Base-by-base conservation (phyloP, 768 basidiomycete species). In the Naematelia aurantialba region DNA sequence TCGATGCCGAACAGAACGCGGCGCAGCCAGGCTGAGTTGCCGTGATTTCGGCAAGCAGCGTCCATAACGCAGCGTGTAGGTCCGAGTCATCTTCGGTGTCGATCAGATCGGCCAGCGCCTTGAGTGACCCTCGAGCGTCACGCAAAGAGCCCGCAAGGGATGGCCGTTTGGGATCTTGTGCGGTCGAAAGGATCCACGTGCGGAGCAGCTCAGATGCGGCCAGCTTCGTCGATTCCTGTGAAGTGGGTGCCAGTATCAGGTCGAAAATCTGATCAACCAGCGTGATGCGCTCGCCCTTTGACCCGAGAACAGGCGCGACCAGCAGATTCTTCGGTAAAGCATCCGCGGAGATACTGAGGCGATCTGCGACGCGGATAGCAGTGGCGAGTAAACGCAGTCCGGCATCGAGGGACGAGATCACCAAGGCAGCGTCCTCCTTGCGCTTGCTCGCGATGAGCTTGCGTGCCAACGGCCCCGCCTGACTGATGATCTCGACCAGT, bases 11-110 rank as follows among this genome's bases (percentile, higher is more conserved):
- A 85, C 25, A 96, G 79, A 55, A 85, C 81, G 1, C 88, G 85
- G 70, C 67, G 3, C 94, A 80, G 0, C 92, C 90, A 0, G 93
- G 91, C 71, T 92, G 91, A 61, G 86, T 87, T 66, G 89, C 86
- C 13, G 93, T 84, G 1, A 89, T 86, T 17, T 89, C 80, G 0
- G 88, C 79, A 39, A 94, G 85, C 63, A 94, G 87, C 61, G 82
- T 83, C 92, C 93, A 97, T 4, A 89, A 84, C 0, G 87, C 83
- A 8, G 72, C 59, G 8, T 58, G 46, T n/a, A 63, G 51, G 45
- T 60, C 61, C n/a, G 21, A 31, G 11, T 25, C 24, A 26, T 52
- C 49, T 31, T 59, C 61, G 11, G 21, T 39, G 14, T 31, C 29
- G 24, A 51, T 44, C 39, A 69, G 26, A 56, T 53, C n/a, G 31